Conservation (phyloP, 169 alveolate genomes). For the Cryptosporidium viatorum region DNA sequence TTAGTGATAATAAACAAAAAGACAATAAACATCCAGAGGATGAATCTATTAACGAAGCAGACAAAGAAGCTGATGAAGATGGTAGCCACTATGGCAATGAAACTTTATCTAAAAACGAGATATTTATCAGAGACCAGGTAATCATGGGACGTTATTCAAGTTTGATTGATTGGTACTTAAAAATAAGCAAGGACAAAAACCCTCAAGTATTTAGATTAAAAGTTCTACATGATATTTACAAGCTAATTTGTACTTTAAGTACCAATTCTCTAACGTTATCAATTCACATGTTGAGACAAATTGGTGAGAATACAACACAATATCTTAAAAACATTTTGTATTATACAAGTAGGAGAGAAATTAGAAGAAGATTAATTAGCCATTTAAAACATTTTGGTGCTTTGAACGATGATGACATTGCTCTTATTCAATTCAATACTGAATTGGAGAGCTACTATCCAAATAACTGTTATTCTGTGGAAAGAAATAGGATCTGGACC, state of each 20-base stretch:
- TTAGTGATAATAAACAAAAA: neutral
- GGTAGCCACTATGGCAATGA: neutral
- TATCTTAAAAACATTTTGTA: slow-evolving; percentile 77
- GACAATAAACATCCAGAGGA: neutral
- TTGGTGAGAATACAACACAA: slow-evolving; percentile 78
- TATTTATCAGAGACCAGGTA: slow-evolving; percentile 29
- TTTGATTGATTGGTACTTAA: slow-evolving; percentile 23
- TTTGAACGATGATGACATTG: slow-evolving; percentile 51
- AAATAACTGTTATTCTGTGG: slow-evolving; percentile 82
- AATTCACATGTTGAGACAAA: slow-evolving; percentile 82
- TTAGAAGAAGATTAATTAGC: slow-evolving; percentile 79
- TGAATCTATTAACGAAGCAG: neutral
- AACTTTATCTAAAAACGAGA: neutral
- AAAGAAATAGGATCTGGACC: slow-evolving; percentile 79
- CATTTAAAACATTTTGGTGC: slow-evolving; percentile 80
- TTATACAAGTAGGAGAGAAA: slow-evolving; percentile 80
- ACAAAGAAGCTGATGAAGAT: neutral
- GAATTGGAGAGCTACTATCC: slow-evolving; percentile 77
- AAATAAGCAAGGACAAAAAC: neutral
- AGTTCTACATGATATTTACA: slow-evolving; percentile 72
- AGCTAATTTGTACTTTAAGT: slow-evolving; percentile 80
- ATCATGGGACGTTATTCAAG: slow-evolving; percentile 48
- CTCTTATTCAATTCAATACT: slow-evolving; percentile 63
- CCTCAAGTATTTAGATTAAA: neutral
- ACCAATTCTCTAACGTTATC: slow-evolving; percentile 80